These are phyloP conservation scores for Bruguiera hainesii DNA, from an alignment of 441 rosid genomes.

Conservation along the genomic window DNA sequence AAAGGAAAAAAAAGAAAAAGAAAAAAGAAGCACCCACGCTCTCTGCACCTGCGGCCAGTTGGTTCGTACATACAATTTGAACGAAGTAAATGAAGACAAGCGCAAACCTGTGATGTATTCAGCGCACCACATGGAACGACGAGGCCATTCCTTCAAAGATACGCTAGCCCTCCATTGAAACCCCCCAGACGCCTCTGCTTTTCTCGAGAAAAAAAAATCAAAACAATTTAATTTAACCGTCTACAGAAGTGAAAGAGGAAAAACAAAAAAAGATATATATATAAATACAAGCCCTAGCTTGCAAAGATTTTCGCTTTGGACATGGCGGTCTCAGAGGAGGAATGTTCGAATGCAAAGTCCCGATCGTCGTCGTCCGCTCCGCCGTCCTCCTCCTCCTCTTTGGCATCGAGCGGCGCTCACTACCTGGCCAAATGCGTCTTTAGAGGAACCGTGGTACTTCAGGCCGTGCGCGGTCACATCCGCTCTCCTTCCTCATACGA, in stretches of 20 bases:
- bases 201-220: constrained; percentile 8
- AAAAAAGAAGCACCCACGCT: too few species aligned
- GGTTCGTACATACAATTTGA: too few species aligned
- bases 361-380: constrained; percentile 56
- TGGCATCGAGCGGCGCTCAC: constrained; percentile 40
- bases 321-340: constrained; percentile 97
- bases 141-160: background rate
- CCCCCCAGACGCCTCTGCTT: background rate
- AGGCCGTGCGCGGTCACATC: constrained; percentile 74
- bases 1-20: too few species aligned
- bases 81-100: too few species aligned
- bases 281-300: constrained; percentile 28
- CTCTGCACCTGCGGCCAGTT: too few species aligned
- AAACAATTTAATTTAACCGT: background rate
- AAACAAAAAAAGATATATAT: too few species aligned
- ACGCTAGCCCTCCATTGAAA: too few species aligned
- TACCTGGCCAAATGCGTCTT: constrained; percentile 92
- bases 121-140: background rate
- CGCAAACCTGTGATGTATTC: background rate
- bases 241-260: background rate
- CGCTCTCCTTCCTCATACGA: constrained; percentile 68
- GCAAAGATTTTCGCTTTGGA: too few species aligned
- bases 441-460: constrained; percentile 77
- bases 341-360: constrained; percentile 71
- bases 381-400: constrained; percentile 31